Base-by-base conservation (phyloP, 1,139 yeast genomes). In the Hansenula lynferdii region DNA sequence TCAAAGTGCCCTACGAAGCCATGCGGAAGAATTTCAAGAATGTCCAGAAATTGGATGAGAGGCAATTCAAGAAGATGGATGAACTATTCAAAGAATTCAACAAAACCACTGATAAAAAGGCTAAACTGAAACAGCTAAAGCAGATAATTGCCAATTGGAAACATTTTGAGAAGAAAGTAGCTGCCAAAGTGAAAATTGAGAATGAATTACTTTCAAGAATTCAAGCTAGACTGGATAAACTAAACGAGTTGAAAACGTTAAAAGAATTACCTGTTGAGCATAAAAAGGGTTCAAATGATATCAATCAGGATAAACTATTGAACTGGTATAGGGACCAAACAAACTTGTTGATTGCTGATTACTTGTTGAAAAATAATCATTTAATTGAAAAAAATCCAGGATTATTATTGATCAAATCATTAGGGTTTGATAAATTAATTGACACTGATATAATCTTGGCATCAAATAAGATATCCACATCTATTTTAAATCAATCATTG, bases 251-350 rank as follows among this genome's bases (percentile, higher is more conserved):
- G n/a, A n/a, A n/a, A n/a, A n/a, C n/a, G n/a, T 57, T 77, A 36
- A 53, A 60, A 15, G 60, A 37, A 19, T 14, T 31, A 41, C 39
- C 8, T 12, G n/a, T n/a, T n/a, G n/a, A n/a, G n/a, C n/a, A n/a
- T n/a, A n/a, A n/a, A n/a, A 36, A n/a, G 5, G 29, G 54, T 53
- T 6, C 43, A 16, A 41, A 51, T 43, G 47, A 64, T 55, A 49
- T 44, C 1, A 42, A 61, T 62, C 43, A 51, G 49, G 60, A 59
- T 56, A 64, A 64, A 28, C 56, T 78, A 32, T 60, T 72, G 23
- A 64, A 64, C 18, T 80, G 87, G 83, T 80, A 77, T 52, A 64
- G 78, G 43, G 75, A 74, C 39, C 82, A 80, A 49, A 72, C 83
- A 5, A 77, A 79, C 50, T 47, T 81, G 3, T 53, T 80, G 10